Conservation (phyloP, 805 yeast species). For the Saturnispora gosingensis region DNA sequence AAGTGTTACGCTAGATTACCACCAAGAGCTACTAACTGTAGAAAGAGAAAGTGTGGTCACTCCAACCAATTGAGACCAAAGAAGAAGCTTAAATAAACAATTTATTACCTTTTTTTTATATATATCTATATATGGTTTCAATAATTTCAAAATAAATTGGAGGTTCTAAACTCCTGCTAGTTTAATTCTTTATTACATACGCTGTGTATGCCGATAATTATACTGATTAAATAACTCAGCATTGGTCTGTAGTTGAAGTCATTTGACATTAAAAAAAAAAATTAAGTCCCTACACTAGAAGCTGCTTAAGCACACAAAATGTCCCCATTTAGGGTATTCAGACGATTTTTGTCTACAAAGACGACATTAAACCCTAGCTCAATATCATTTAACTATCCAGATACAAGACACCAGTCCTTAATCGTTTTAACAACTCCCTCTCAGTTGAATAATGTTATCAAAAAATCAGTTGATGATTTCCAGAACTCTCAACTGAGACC, state of each 20-base stretch:
- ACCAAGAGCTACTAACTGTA: slow-evolving; percentile 99
- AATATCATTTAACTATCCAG: slow-evolving; percentile 2
- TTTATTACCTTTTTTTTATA: background rate
- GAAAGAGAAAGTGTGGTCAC: slow-evolving; percentile 99
- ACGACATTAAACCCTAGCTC: slow-evolving; percentile 19
- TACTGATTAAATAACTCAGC: no score
- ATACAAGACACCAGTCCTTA: slow-evolving; percentile 15
- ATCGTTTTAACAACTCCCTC: slow-evolving; percentile 24
- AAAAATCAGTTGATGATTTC: slow-evolving; percentile 9
- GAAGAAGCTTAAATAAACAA: slow-evolving; percentile 91
- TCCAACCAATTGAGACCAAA: slow-evolving; percentile 99
- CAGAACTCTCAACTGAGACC: slow-evolving; percentile 2
- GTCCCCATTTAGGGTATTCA: slow-evolving; percentile 5
- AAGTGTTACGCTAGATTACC: slow-evolving; percentile 99
- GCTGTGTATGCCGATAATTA: background rate
- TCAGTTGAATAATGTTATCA: slow-evolving; percentile 17
- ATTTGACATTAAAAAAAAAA: no score
- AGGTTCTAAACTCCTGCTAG: background rate
- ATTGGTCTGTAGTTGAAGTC: no score
- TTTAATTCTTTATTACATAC: background rate
- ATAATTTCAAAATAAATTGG: background rate
- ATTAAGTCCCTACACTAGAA: background rate
- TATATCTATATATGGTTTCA: background rate
- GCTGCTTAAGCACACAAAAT: background rate
- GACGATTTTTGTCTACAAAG: slow-evolving; percentile 7